Evolutionary conservation across 495 filamentous ascomycete species (phyloP), one percentile per base, ranked within the genome.

Genomic region (Annulohypoxylon stygium): DNA sequence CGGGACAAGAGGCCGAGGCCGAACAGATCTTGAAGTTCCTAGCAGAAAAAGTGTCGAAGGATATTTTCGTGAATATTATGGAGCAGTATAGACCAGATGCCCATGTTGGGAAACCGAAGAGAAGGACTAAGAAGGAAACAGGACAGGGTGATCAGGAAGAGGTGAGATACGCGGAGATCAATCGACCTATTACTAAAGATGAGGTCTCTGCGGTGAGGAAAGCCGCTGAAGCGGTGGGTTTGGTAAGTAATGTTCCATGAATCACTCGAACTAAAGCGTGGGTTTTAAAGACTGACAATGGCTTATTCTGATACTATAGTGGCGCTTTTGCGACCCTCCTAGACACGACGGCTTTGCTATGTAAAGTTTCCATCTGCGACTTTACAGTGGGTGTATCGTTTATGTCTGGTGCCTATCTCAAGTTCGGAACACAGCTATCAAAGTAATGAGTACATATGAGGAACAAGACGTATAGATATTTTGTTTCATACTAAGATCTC

Each of bases 41-140:
- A 34, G 91, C 88, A 0, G 79, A 82, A 62, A 86, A 93, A 63
- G 85, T 94, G 1, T 92, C 89, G 23, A 83, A 72, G 74, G 92
- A 94, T 78, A 80, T 90, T 16, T 93, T 92, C 78, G 85, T 92
- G 60, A 86, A 91, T 75, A 87, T 92, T 67, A 91, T 91, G 92
- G 91, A 94, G 82, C 92, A 93, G 81, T 94, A 93, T 76, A 87
- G 88, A 65, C 91, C 91, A 0, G 87, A 89, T 75, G 91, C 92
- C 10, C 88, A 94, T 84, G 91, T 94, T 3, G 92, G 92, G 26
- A 93, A 90, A 81, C 81, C 83, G 51, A 87, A 79, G 54, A 84
- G 85, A 57, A 73, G 72, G 14, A 61, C 51, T 1, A 76, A 78
- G 45, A 68, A 63, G 53, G 63, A 50, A 2, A 68, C 69, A 33